Conservation (phyloP, 371 early-diverging fungal genomes). For the Circinella minor region DNA sequence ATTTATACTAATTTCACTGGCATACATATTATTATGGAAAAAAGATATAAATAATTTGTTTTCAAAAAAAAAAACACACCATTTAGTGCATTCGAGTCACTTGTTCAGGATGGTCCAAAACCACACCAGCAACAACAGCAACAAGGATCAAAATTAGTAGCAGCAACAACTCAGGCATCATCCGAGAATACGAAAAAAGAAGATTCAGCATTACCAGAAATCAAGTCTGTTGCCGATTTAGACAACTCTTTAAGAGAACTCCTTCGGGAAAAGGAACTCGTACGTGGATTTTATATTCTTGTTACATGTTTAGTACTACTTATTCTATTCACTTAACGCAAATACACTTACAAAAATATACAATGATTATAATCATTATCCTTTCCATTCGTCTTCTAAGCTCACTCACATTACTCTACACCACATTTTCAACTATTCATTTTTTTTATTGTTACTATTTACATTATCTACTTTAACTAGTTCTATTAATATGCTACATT, state of each 20-base stretch:
- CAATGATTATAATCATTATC: neutral
- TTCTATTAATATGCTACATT: too few species aligned
- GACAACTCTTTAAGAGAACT: slow-evolving; percentile 14
- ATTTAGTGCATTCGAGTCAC: neutral
- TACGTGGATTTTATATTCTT: slow-evolving; percentile 16
- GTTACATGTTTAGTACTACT: neutral
- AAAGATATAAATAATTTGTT: too few species aligned
- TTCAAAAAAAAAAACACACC: too few species aligned
- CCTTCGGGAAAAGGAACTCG: slow-evolving; percentile 19
- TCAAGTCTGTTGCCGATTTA: slow-evolving; percentile 13
- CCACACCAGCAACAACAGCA: neutral
- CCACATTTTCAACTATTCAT: too few species aligned
- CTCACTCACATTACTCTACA: too few species aligned
- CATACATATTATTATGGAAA: too few species aligned
- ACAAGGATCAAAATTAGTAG: too few species aligned
- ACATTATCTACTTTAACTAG: too few species aligned
- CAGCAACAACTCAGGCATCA: neutral
- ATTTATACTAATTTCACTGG: neutral
- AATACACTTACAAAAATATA: too few species aligned
- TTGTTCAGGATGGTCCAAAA: neutral
- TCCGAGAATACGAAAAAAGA: neutral
- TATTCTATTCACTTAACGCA: neutral
- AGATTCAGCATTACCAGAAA: neutral
- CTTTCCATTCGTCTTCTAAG: neutral
- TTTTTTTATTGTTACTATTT: too few species aligned